Evolutionary conservation across 31 red algal genomes (phyloP).

Genomic region (Asparagopsis taxiformis): DNA sequence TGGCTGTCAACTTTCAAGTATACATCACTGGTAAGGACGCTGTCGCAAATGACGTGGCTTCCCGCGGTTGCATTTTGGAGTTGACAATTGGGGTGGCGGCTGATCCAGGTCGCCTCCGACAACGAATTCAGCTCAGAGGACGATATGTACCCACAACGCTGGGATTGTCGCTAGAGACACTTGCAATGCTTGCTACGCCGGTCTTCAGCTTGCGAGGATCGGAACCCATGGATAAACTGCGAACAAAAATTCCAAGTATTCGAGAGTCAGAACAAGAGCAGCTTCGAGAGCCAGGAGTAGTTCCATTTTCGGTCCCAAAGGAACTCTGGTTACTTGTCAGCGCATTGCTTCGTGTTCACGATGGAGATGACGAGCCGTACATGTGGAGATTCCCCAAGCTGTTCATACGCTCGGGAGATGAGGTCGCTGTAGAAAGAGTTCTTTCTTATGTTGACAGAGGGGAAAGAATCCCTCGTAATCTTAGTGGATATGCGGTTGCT

Average conservation of each 20-base stretch:
- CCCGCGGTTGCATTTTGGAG: slow-evolving; percentile 25
- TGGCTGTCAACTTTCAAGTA: slow-evolving; percentile 9
- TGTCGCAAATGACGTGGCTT: slow-evolving; percentile 20
- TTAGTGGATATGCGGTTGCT: slow-evolving; percentile 60
- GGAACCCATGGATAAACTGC: neutral
- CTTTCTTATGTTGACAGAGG: slow-evolving; percentile 52
- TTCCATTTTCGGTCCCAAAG: slow-evolving; percentile 42
- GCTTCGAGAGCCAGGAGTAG: slow-evolving; percentile 21
- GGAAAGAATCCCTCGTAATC: slow-evolving; percentile 33
- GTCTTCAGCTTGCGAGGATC: slow-evolving; percentile 21
- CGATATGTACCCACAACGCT: slow-evolving; percentile 52
- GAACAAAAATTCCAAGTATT: slow-evolving; percentile 4
- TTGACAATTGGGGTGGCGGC: slow-evolving; percentile 1
- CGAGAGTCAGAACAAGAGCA: slow-evolving; percentile 8
- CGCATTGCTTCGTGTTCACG: slow-evolving; percentile 29
- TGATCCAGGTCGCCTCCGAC: slow-evolving; percentile 28
- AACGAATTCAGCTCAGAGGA: slow-evolving; percentile 24
- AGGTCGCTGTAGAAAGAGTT: slow-evolving; percentile 30
- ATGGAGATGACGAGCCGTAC: slow-evolving; percentile 18
- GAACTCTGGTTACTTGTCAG: slow-evolving; percentile 81
- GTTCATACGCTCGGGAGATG: slow-evolving; percentile 45
- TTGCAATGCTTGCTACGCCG: slow-evolving; percentile 34
- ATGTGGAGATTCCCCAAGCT: slow-evolving; percentile 33
- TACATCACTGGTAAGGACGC: slow-evolving; percentile 31
- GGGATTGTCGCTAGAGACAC: slow-evolving; percentile 58